Percentiles rank a stretch among this genome's conserved stretches.
Evolutionary conservation across 352 stramenopile species (phyloP).

Genomic region (Blastocystis sp.): DNA sequence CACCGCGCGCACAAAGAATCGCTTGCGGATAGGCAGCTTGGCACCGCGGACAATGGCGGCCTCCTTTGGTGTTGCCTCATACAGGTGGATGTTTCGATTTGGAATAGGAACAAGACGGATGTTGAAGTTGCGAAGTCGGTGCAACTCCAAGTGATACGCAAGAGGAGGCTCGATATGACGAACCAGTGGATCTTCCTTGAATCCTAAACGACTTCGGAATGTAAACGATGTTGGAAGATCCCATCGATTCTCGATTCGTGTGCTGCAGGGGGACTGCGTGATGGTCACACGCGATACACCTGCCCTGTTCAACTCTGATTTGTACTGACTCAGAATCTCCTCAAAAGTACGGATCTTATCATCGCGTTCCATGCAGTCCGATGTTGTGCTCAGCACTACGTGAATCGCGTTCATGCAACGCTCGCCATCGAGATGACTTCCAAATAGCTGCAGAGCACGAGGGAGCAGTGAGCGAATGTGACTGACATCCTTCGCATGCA

Average conservation of each 20-base stretch:
- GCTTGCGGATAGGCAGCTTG: constrained; percentile 64
- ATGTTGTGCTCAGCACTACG: neutral
- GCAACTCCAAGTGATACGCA: constrained; percentile 95
- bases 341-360: neutral
- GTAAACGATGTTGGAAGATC: constrained; percentile 73
- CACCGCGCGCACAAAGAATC: constrained; percentile 92
- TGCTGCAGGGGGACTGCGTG: neutral
- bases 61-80: constrained; percentile 80
- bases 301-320: neutral
- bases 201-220: constrained; percentile 75
- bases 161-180: constrained; percentile 93
- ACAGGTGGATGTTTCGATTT: constrained; percentile 91
- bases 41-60: constrained; percentile 72
- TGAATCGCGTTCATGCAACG: neutral
- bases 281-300: constrained; percentile 1
- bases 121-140: constrained; percentile 91
- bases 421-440: neutral
- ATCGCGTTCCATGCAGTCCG: neutral
- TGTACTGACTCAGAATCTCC: neutral
- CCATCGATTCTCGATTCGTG: neutral
- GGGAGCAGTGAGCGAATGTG: neutral
- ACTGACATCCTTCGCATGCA: neutral
- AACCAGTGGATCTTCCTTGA: constrained; percentile 93
- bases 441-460: neutral
- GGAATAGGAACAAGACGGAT: constrained; percentile 76